Evolutionary conservation across 1,284 basidiomycete species (phyloP).

Genomic region (Mycena citricolor): DNA sequence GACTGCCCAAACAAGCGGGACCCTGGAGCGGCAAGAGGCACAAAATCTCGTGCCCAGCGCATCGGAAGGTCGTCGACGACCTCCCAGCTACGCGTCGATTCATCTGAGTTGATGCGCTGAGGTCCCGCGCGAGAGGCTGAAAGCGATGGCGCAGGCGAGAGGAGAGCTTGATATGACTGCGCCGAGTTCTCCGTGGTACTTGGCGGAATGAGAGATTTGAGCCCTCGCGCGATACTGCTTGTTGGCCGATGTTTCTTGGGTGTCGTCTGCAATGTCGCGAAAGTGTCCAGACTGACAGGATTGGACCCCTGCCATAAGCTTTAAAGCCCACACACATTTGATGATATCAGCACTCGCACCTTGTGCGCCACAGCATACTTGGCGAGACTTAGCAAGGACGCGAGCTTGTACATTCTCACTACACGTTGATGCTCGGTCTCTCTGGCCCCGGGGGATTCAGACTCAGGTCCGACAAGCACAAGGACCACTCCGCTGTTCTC

Average conservation of each 20-base stretch:
- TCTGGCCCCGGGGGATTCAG: slow-evolving; percentile 42
- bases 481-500: slow-evolving; percentile 71
- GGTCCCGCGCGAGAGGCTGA: slow-evolving; percentile 6
- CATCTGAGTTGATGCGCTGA: slow-evolving; percentile 14
- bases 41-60: slow-evolving; percentile 80
- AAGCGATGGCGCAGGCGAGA: slow-evolving; percentile 27
- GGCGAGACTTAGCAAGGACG: slow-evolving; percentile 69
- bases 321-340: neutral
- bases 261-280: slow-evolving; percentile 47
- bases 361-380: slow-evolving; percentile 70
- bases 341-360: slow-evolving; percentile 37
- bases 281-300: slow-evolving; percentile 59
- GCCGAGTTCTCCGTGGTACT: slow-evolving; percentile 23
- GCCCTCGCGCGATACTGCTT: slow-evolving; percentile 57
- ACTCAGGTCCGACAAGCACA: slow-evolving; percentile 63
- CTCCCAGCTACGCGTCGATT: slow-evolving; percentile 61
- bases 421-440: slow-evolving; percentile 52
- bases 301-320: slow-evolving; percentile 50
- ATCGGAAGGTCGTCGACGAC: slow-evolving; percentile 72
- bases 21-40: slow-evolving; percentile 63
- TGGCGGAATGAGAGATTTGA: slow-evolving; percentile 50
- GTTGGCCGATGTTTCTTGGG: slow-evolving; percentile 56
- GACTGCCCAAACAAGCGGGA: slow-evolving; percentile 61
- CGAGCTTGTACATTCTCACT: slow-evolving; percentile 77
- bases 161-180: slow-evolving; percentile 36